Percentiles rank a stretch among this genome's conserved stretches.
Conservation (phyloP, 805 yeast species). For the Metschnikowia lunata region DNA sequence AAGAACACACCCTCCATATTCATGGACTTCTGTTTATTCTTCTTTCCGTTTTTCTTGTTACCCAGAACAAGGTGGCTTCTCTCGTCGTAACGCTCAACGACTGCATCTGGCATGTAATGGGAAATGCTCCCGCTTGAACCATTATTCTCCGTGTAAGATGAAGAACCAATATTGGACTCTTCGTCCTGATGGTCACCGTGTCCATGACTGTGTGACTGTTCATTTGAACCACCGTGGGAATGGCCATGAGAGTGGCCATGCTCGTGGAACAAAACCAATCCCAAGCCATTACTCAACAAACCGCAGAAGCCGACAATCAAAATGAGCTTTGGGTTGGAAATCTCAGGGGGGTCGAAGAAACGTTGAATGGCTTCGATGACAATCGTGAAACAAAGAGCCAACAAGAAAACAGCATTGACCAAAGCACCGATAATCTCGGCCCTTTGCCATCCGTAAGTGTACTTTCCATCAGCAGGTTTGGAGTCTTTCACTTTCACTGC, state of each 20-base stretch:
- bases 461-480: constrained; percentile 76
- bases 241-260: constrained; percentile 41
- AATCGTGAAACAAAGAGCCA: constrained; percentile 90
- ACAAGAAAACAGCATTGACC: constrained; percentile 84
- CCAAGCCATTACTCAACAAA: constrained; percentile 73
- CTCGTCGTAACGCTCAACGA: constrained; percentile 42
- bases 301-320: constrained; percentile 82
- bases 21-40: constrained; percentile 52
- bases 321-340: constrained; percentile 79
- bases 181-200: constrained; percentile 36
- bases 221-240: constrained; percentile 9
- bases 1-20: constrained; percentile 97
- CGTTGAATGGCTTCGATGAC: constrained; percentile 91
- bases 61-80: constrained; percentile 28
- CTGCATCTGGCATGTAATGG: constrained; percentile 43
- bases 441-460: constrained; percentile 97
- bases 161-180: constrained; percentile 8
- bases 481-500: constrained; percentile 88
- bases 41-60: constrained; percentile 13
- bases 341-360: constrained; percentile 71
- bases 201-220: constrained; percentile 13
- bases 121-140: constrained; percentile 26
- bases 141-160: constrained; percentile 16
- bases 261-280: constrained; percentile 85
- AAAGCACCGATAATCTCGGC: constrained; percentile 96